Conservation (phyloP, 495 filamentous ascomycete genomes). For the Thermochaetoides thermophila region DNA sequence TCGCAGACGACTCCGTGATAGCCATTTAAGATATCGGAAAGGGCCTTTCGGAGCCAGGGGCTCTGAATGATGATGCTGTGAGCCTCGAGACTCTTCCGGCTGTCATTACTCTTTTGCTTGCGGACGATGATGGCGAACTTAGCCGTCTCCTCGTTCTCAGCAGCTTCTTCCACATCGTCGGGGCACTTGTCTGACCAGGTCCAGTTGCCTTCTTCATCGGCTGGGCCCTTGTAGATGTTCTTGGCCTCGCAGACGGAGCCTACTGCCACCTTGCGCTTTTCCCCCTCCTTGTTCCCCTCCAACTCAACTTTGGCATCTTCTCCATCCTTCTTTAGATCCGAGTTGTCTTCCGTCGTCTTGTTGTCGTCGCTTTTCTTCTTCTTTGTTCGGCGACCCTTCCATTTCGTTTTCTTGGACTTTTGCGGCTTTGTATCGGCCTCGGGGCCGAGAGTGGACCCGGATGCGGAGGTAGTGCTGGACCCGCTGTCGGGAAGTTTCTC, state of each 20-base stretch:
- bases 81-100: slow-evolving; percentile 44
- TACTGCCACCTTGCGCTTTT: slow-evolving; percentile 9
- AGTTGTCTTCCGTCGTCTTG: slow-evolving; percentile 1
- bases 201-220: slow-evolving; percentile 23
- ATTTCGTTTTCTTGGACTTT: slow-evolving; percentile 2
- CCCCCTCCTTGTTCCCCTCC: slow-evolving; percentile 6
- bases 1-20: slow-evolving; percentile 51
- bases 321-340: slow-evolving; percentile 2
- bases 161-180: slow-evolving; percentile 21
- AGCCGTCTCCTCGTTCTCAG: slow-evolving; percentile 24
- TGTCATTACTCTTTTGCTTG: slow-evolving; percentile 28
- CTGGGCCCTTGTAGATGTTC: slow-evolving; percentile 23
- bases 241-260: slow-evolving; percentile 22
- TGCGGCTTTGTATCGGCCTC: slow-evolving; percentile 2
- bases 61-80: slow-evolving; percentile 52
- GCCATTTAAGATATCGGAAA: slow-evolving; percentile 39
- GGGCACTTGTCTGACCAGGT: slow-evolving; percentile 26
- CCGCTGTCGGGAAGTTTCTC: slow-evolving; percentile 7
- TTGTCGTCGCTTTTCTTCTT: slow-evolving; percentile 1
- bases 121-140: slow-evolving; percentile 20
- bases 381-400: slow-evolving; percentile 3
- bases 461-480: slow-evolving; percentile 4
- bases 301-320: slow-evolving; percentile 2
- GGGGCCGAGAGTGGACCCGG: slow-evolving; percentile 1
- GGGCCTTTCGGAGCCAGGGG: slow-evolving; percentile 42